Evolutionary conservation across 2,329 filamentous ascomycete species (phyloP).

Genomic region (Xylaria sp.): DNA sequence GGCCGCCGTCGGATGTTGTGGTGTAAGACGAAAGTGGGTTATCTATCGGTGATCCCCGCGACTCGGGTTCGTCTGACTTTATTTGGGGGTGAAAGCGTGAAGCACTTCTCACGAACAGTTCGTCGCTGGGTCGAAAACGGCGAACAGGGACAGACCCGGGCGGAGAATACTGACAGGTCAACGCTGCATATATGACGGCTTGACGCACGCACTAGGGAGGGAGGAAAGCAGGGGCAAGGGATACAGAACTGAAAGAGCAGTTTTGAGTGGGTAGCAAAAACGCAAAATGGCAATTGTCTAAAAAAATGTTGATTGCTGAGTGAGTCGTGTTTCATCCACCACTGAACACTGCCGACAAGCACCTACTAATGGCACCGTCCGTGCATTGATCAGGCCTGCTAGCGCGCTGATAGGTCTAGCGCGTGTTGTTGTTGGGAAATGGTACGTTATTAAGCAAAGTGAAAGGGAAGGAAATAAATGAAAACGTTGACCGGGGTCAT

Average conservation of each 20-base stretch:
- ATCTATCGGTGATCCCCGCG: slow-evolving; percentile 41
- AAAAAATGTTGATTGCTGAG: slow-evolving; percentile 16
- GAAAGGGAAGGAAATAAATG: neutral
- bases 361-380: neutral
- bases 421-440: neutral
- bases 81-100: slow-evolving; percentile 30
- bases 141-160: neutral
- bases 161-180: neutral
- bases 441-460: neutral
- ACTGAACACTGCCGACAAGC: neutral
- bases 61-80: slow-evolving; percentile 38
- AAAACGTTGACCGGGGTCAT: neutral
- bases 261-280: neutral
- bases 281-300: slow-evolving; percentile 13
- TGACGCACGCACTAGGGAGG: slow-evolving; percentile 9
- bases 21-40: slow-evolving; percentile 13
- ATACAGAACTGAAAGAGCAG: neutral
- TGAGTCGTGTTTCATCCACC: slow-evolving; percentile 25
- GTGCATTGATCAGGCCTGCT: neutral
- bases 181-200: slow-evolving; percentile 17
- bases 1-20: slow-evolving; percentile 18
- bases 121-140: slow-evolving; percentile 8
- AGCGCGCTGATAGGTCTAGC: neutral
- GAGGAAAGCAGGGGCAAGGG: slow-evolving; percentile 23
- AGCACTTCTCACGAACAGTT: slow-evolving; percentile 33